Base-by-base conservation (phyloP, 345 rosid species). In the Nasturtium officinale region DNA sequence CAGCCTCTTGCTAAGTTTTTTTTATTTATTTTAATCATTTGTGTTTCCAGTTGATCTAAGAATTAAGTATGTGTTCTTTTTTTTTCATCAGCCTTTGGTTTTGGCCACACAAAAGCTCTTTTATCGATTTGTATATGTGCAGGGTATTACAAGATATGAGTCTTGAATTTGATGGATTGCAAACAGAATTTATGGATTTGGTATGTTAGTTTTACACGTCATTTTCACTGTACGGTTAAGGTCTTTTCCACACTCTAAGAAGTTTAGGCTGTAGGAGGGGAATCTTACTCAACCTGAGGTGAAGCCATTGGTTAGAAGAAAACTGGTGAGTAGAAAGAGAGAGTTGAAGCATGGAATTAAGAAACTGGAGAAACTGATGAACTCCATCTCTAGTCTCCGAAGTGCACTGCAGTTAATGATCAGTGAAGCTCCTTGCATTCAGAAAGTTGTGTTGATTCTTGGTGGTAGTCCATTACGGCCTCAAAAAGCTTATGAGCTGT, bases 401-500 rank as follows among this genome's bases (percentile, higher is more conserved):
- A 80, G 53, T 43, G 89, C 92, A 0, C 60, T 91, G 67, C 86
- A 78, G 25, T 73, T 81, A 68, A 48, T 85, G 61, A 81, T 87
- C 43, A 66, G 83, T 30, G 79, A 84, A 77, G 67, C 73, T 57
- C 87, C 85, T 25, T 46, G 69, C 13, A 47, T 86, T 58, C 85
- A 80, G 59, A 82, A 77, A 63, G 84, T 84, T 20, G 69, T 91
- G 75, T 82, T 89, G 83, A 75, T 85, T 61, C 84, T 91, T 56
- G 95, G 96, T 48, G 83, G 88, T 46, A 87, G 90, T 81, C 90
- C 97, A 0, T 28, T 86, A 48, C 86, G 96, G n/a, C 98, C 97
- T 26, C 90, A 40, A 55, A 77, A 78, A 48, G 87, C 89, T 29
- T 89, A 94, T 40, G 89, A 85, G 60, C 51, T 89, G 71, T 69